Evolutionary conservation across 1,284 basidiomycete species (phyloP), one percentile per base, ranked within the genome.

Genomic region (Cutaneotrichosporon cutaneum): DNA sequence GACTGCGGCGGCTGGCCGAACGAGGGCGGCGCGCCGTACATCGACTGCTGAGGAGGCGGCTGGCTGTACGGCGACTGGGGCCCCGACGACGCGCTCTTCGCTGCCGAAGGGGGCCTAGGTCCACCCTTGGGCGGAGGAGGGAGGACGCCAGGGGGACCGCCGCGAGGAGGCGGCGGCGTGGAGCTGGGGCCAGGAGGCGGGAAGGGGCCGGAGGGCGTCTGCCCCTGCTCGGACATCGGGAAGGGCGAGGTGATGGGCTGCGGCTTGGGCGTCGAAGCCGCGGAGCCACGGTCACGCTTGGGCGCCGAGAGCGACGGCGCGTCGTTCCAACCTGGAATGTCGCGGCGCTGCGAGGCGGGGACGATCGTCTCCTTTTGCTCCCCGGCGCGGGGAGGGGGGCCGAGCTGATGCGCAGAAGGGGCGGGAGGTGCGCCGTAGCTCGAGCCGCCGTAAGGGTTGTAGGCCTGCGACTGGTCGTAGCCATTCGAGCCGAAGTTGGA

Each of bases 251-350:
- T 88, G 76, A 97, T 95, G 1, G 90, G 85, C 4, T 82, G 81
- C 1, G 85, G 86, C 70, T 89, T 89, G 10, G 67, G 60, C 1
- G 70, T 71, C 50, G 76, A 78, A 56, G 76, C 82, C 9, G 83
- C 72, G 1, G 84, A 81, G 42, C 82, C 82, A 2, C 87, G 83
- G 2, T 84, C 83, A n/a, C 79, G 72, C 56, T 87, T 86, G 55
- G 83, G 81, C 14, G 81, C 66, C 16, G 83, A 71, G 22, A 54
- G 69, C 16, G 64, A 70, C 1, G 79, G 77, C 4, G 81, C 78
- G 2, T 98, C 94, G 73, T 98, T 98, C 94, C 94, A 98, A 0
- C 91, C 92, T 11, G 87, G 85, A 48, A 88, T 87, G 63, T 89
- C 89, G 47, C 81, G 79, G 27, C 78, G 72, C 56, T 75, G 73